These are phyloP conservation scores for Uncinocarpus reesii DNA, from an alignment of 2,329 filamentous ascomycete species.

Conservation along the genomic window DNA sequence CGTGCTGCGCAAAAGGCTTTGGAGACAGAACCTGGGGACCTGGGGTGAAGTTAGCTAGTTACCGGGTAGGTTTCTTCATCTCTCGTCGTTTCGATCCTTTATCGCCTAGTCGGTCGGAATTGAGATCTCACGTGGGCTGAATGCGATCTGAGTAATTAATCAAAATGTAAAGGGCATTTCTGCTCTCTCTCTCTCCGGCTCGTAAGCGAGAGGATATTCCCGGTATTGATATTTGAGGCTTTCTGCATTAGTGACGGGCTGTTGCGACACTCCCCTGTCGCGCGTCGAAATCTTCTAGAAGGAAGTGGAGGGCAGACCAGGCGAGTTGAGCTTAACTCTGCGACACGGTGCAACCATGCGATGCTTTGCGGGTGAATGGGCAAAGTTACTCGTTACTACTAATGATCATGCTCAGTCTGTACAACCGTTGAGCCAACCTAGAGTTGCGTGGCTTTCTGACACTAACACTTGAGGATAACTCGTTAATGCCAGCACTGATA, in stretches of 20 bases:
- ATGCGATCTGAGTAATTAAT: not conserved
- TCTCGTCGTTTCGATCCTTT: not conserved
- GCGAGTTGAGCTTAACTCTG: no score
- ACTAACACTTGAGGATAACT: no score
- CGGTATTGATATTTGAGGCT: no score
- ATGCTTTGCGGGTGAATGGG: no score
- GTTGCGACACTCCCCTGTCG: not conserved
- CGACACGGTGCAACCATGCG: no score
- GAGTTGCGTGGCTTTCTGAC: no score
- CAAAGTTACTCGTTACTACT: no score
- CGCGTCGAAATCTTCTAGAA: slow-evolving; percentile 4
- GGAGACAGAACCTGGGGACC: no score
- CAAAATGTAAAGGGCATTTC: not conserved
- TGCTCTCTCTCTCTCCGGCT: not conserved
- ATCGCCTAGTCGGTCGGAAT: not conserved
- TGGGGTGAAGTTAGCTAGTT: no score
- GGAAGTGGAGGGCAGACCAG: no score
- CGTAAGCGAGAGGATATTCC: slow-evolving; percentile 1
- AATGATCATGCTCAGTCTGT: no score
- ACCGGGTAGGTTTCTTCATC: not conserved
- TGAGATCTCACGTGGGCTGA: not conserved
- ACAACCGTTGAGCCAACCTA: no score
- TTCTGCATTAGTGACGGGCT: not conserved
- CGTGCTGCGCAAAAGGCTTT: not conserved
- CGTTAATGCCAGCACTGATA: not conserved